phyloP scores from a whole-genome alignment of 2,329 filamentous ascomycete species.

The Xylaria hypoxylon region DNA sequence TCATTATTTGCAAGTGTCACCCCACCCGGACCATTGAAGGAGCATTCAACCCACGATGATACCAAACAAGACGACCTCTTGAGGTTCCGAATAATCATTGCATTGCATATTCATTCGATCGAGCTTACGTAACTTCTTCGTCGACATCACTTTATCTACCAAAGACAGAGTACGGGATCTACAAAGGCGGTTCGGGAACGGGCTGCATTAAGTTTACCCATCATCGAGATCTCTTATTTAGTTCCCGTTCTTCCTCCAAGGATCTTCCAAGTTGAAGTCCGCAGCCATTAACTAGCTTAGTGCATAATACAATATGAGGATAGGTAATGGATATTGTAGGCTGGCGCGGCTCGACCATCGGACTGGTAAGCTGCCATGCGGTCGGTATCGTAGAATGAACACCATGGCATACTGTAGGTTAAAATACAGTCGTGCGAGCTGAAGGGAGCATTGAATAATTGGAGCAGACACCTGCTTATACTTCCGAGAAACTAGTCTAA shows the following conservation, averaged over 20 bases:
- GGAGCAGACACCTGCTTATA: conserved; percentile 14
- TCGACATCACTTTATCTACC: neutral
- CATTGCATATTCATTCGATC: neutral
- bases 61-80: conserved; percentile 1
- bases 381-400: neutral
- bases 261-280: conserved; percentile 26
- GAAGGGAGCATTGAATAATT: neutral
- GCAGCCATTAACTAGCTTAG: neutral
- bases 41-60: neutral
- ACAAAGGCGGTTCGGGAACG: conserved; percentile 5
- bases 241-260: conserved; percentile 30
- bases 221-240: conserved; percentile 24
- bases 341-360: conserved; percentile 3
- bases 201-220: conserved; percentile 2
- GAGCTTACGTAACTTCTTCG: neutral
- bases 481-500: conserved; percentile 6
- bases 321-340: neutral
- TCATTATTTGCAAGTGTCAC: conserved; percentile 6
- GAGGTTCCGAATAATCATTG: neutral
- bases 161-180: conserved; percentile 5
- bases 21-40: conserved; percentile 17
- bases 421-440: neutral
- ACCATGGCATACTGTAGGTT: neutral
- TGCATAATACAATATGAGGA: neutral
- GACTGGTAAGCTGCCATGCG: conserved; percentile 20